Evolutionary conservation across 345 rosid species (phyloP), one percentile per base, ranked within the genome.

Genomic region (Psidium guajava): DNA sequence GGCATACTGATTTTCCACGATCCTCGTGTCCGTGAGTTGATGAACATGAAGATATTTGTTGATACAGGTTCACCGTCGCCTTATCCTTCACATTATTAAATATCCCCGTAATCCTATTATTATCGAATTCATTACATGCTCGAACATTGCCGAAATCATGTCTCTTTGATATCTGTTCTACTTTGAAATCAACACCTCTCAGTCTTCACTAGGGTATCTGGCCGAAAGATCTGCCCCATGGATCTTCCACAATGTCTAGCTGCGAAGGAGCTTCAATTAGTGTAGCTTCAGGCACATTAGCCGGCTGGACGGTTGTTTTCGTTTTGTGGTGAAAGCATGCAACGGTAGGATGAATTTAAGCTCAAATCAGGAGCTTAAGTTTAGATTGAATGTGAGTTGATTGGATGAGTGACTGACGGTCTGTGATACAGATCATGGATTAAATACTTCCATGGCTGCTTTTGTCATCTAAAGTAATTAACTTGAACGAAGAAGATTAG

Each of bases 21-120:
- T 90, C 91, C 95, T 57, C 93, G 95, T 82, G 94, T 96, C 83
- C 91, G 98, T 83, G 96, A 90, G 74, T 81, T 96, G 94, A 96
- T 95, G 99, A 95, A 94, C 95, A 96, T 96, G 98, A 96, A 96
- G 91, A 95, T 96, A 90, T 95, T 96, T 92, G 99, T 96, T 82
- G 98, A 96, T 94, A 92, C 98, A 93, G 99, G 99, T 96, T 86
- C 54, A 86, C 86, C 83, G 77, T 84, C 87, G 47, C 8, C 83
- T 75, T 69, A 51, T 59, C 58, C 74, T 83, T 73, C 3, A 27
- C 52, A 73, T 83, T 75, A 82, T 85, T 55, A 74, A 54, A 85
- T 18, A 74, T 56, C 6, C 57, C 14, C 16, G 22, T 49, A n/a
- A 40, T 42, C 5, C 36, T 4, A 12, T 51, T 27, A 52, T 16